Evolutionary conservation across 768 basidiomycete genomes (phyloP), one percentile per base, ranked within the genome.

Genomic region (Macrocybe gigantea): DNA sequence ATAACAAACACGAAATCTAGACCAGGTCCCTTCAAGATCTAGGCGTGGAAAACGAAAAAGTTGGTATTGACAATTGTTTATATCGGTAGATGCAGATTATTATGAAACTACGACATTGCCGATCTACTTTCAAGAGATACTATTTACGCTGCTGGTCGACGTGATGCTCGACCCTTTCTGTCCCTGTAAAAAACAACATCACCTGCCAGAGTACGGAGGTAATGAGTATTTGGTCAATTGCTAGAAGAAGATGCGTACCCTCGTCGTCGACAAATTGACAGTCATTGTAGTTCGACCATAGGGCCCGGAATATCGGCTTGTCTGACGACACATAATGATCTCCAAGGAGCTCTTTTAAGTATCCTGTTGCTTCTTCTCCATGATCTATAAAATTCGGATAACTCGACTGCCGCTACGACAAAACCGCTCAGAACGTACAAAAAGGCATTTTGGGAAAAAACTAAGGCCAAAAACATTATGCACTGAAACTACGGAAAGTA

Each of bases 391-490:
- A 48, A 41, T 48, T 34, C 45, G 36, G 32, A 36, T 44, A 38
- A 13, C 42, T 43, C 33, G 14, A 15, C 8, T 9, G 35, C 2
- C 12, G 9, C 37, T 37, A 13, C n/a, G n/a, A 12, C 40, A 35
- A 10, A 38, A 30, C 45, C 36, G 33, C 38, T 38, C 2, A 41
- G 29, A 22, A 56, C 69, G 59, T 53, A 75, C 73, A 80, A 61
- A 77, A 80, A 30, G 78, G 79, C 64, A 77, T 73, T 52, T 74
- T 73, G 5, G 77, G 74, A 68, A 82, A 80, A 66, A 80, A 79
- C 69, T 80, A 64, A 14, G 50, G 13, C n/a, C n/a, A n/a, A n/a
- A n/a, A n/a, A n/a, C n/a, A 60, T n/a, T 31, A 15, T 46, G 11
- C 8, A 14, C n/a, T 22, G 14, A n/a, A 5, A 22, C 22, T 22